Evolutionary conservation across 1,284 basidiomycete species (phyloP).

Genomic region (Heterobasidion annosum): DNA sequence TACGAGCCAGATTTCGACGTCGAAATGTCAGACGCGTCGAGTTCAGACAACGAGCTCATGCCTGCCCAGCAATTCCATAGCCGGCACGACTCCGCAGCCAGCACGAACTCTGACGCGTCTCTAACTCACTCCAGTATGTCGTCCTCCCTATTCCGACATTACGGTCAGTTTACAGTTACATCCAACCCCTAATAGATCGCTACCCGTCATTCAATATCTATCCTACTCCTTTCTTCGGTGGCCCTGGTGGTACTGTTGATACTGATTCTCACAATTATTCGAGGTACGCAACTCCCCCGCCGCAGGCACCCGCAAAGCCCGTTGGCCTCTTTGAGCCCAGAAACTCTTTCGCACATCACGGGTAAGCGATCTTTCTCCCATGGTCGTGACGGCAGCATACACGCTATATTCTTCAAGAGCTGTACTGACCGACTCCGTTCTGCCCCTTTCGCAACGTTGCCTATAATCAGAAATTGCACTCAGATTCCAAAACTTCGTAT

Average conservation of each 20-base stretch:
- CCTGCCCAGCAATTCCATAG: conserved; percentile 45
- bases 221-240: conserved; percentile 37
- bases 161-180: conserved; percentile 18
- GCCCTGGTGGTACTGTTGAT: conserved; percentile 34
- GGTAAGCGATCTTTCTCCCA: conserved; percentile 38
- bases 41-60: conserved; percentile 34
- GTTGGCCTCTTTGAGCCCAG: conserved; percentile 64
- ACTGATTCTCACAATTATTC: conserved; percentile 37
- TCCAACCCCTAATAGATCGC: conserved; percentile 27
- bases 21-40: conserved; percentile 50
- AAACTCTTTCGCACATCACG: conserved; percentile 55
- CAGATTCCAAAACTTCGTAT: conserved; percentile 58
- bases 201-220: conserved; percentile 60
- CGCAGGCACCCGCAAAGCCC: conserved; percentile 20
- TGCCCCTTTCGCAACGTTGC: background rate
- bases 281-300: conserved; percentile 26
- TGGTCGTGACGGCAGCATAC: conserved; percentile 1
- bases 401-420: conserved; percentile 4
- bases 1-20: conserved; percentile 52
- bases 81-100: conserved; percentile 60
- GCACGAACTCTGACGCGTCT: conserved; percentile 42
- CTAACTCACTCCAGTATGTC: conserved; percentile 25
- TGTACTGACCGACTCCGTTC: conserved; percentile 12
- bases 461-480: conserved; percentile 36
- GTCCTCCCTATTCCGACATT: conserved; percentile 12